Conservation (phyloP, 495 filamentous ascomycete genomes). For the Neurospora sp. region DNA sequence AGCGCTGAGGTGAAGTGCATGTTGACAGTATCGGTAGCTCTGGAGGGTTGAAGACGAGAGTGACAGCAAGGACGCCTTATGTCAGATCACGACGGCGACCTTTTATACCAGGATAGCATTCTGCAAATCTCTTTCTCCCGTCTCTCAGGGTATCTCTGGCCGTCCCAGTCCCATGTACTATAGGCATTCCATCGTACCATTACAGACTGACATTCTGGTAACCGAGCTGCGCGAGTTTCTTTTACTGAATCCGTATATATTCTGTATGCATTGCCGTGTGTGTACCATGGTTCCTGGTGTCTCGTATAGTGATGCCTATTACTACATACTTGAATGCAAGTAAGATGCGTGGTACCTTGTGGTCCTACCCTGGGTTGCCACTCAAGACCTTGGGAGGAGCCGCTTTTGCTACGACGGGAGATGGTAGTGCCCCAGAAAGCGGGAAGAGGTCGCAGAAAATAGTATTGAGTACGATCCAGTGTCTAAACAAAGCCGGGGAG, state of each 20-base stretch:
- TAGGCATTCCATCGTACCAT: background rate
- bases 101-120: background rate
- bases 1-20: background rate
- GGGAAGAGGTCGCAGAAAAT: background rate
- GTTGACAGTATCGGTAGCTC: background rate
- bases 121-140: background rate
- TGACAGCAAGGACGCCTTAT: background rate
- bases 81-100: background rate
- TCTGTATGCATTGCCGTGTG: background rate
- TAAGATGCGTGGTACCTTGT: background rate
- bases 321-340: background rate
- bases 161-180: background rate
- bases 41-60: background rate
- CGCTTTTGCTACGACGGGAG: background rate
- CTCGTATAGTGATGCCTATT: background rate
- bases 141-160: background rate
- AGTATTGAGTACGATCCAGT: background rate
- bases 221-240: background rate
- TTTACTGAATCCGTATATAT: background rate
- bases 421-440: background rate
- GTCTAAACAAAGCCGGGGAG: background rate
- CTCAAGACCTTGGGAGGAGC: background rate
- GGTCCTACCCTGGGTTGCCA: background rate
- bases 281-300: background rate
- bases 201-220: background rate